phyloP scores from a whole-genome alignment of 2,329 filamentous ascomycete genomes.

The Mollisiaceae sp. region DNA sequence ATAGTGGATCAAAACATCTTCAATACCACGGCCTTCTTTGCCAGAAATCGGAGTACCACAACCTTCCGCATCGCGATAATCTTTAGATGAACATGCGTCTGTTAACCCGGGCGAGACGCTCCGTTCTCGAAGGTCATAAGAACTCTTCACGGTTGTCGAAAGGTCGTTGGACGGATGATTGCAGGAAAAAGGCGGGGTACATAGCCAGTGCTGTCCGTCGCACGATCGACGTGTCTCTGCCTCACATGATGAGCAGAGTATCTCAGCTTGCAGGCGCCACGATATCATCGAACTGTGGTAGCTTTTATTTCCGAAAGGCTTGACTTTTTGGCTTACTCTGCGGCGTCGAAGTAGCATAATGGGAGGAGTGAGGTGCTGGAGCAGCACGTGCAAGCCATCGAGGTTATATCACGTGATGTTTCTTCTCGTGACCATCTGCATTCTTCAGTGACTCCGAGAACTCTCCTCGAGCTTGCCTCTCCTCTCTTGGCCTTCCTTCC shows the following conservation, averaged over 20 bases:
- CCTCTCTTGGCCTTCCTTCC: slow-evolving; percentile 28
- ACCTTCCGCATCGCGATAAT: background rate
- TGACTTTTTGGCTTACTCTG: background rate
- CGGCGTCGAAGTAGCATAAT: background rate
- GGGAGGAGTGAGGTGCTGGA: background rate
- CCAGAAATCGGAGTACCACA: background rate
- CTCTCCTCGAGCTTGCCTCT: background rate
- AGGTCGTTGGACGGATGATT: slow-evolving; percentile 3
- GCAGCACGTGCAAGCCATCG: background rate
- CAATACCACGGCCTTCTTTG: background rate
- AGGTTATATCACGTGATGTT: background rate
- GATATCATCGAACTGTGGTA: slow-evolving; percentile 7
- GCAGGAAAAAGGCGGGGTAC: slow-evolving; percentile 12
- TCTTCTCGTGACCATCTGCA: background rate
- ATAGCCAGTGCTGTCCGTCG: background rate
- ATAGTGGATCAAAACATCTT: slow-evolving; percentile 3
- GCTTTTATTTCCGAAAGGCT: background rate
- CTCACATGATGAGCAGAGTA: slow-evolving; percentile 6
- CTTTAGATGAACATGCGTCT: background rate
- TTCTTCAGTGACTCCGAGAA: background rate
- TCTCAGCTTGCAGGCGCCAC: slow-evolving; percentile 6
- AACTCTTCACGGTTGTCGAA: background rate
- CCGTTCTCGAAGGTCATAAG: slow-evolving; percentile 6
- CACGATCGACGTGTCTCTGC: slow-evolving; percentile 2
- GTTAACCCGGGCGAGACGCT: background rate